Conservation (phyloP, 805 yeast genomes). For the Starmera caribaea region DNA sequence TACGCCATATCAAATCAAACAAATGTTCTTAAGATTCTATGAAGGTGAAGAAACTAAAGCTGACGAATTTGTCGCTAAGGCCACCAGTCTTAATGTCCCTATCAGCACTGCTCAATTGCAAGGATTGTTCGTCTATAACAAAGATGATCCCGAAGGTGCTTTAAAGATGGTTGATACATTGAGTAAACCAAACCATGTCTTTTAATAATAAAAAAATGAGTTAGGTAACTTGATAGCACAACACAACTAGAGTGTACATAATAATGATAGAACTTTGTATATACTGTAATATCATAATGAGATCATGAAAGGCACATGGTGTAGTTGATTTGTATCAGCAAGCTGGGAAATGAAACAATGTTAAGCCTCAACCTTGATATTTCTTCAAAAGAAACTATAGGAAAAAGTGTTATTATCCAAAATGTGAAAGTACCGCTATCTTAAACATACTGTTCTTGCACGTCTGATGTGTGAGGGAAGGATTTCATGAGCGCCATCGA, state of each 20-base stretch:
- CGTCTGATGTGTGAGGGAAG: constrained; percentile 31
- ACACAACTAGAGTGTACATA: constrained; percentile 4
- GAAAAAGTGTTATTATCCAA: not conserved
- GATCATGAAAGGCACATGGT: not conserved
- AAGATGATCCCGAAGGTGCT: constrained; percentile 72
- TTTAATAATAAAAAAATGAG: constrained; percentile 13
- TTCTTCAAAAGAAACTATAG: constrained; percentile 19
- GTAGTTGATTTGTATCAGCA: no score
- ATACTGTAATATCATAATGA: not conserved
- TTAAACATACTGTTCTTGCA: constrained; percentile 19
- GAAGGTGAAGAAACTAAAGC: constrained; percentile 50
- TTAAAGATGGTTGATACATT: constrained; percentile 44
- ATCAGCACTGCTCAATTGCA: constrained; percentile 92
- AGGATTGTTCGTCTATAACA: constrained; percentile 89
- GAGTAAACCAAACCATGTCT: constrained; percentile 24
- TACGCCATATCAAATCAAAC: constrained; percentile 63
- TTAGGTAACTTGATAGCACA: not conserved
- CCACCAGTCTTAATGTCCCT: constrained; percentile 36
- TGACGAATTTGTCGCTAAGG: constrained; percentile 28
- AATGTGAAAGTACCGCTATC: constrained; percentile 1
- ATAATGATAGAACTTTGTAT: constrained; percentile 8
- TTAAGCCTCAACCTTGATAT: constrained; percentile 28
- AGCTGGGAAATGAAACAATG: no score
- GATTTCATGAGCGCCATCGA: constrained; percentile 33
- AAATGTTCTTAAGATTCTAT: constrained; percentile 86